Evolutionary conservation across 129 eudicot species (phyloP), one percentile per base, ranked within the genome.

Genomic region (Tagetes patula): DNA sequence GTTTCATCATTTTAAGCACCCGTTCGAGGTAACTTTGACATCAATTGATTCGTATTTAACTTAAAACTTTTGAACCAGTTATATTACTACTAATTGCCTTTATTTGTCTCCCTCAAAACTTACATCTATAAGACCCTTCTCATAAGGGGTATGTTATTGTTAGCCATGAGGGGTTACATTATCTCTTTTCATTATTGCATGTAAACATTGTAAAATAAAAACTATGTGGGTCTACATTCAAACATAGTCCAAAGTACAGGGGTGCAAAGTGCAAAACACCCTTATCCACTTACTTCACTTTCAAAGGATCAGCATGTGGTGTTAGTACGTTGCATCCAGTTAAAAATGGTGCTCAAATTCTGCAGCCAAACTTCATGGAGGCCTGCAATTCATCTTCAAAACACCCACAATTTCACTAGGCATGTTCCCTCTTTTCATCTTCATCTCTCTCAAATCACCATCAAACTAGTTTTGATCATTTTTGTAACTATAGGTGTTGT

Each of bases 341-440:
- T 73, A 71, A 48, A 43, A 37, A 80, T 84, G 86, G 70, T 82
- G 62, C 50, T 72, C 47, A 65, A 63, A 31, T 45, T 72, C 64
- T 84, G 85, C 81, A 69, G 69, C 71, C 81, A 61, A 47, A 77
- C 66, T 30, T 74, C 71, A 54, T 72, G 67, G 55, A 82, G 64
- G 47, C 73, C 70, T 81, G 73, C 81, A 13, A 36, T 54, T 71
- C 70, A 77, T 71, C 82, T 71, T 38, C 79, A 56, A 30, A 59
- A 52, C 66, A 75, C 34, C 61, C 80, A 66, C 43, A 79, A 60
- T 81, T 42, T 75, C 41, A 32, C 74, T 47, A 88, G 90, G 95
- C 74, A 73, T 75, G 74, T 72, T 37, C 32, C 41, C 40, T 14
- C 27, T 56, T 40, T 31, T 65, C 27, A 47, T 58, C 41, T 9